Percentiles rank a stretch among this genome's conserved stretches.
Evolutionary conservation across 805 yeast species (phyloP).

Genomic region (Metschnikowia lochheadii): DNA sequence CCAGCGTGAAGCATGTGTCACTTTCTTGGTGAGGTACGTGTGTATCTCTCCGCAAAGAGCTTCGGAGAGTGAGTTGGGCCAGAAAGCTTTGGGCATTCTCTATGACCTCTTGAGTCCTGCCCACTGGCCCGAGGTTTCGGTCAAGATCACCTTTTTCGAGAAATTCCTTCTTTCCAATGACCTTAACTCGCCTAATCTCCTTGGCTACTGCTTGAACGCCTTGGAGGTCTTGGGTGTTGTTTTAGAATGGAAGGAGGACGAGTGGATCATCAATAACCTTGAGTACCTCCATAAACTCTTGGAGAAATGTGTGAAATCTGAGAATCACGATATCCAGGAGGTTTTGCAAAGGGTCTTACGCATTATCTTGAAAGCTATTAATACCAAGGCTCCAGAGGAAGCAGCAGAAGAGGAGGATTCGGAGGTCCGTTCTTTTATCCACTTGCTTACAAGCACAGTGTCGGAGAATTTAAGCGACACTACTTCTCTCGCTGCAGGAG

Average conservation of each 20-base stretch:
- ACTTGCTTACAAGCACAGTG: slow-evolving; percentile 60
- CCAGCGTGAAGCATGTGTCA: slow-evolving; percentile 85
- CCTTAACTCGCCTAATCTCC: slow-evolving; percentile 57
- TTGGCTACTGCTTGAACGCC: slow-evolving; percentile 85
- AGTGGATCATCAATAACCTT: slow-evolving; percentile 76
- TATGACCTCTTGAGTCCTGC: slow-evolving; percentile 66
- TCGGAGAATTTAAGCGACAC: slow-evolving; percentile 74
- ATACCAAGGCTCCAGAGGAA: slow-evolving; percentile 35
- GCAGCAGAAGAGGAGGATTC: slow-evolving; percentile 53
- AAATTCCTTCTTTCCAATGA: slow-evolving; percentile 79
- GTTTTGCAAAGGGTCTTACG: slow-evolving; percentile 71
- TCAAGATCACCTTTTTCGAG: slow-evolving; percentile 83
- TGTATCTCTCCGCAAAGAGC: slow-evolving; percentile 84
- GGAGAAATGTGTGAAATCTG: slow-evolving; percentile 77
- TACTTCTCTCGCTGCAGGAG: slow-evolving; percentile 82
- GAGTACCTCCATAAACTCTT: slow-evolving; percentile 66
- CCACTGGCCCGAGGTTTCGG: slow-evolving; percentile 86
- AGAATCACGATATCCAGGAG: slow-evolving; percentile 83
- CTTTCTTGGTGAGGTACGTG: slow-evolving; percentile 80
- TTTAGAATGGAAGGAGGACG: slow-evolving; percentile 67
- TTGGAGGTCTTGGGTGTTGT: slow-evolving; percentile 84
- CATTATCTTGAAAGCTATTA: slow-evolving; percentile 65
- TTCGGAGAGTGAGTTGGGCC: slow-evolving; percentile 77
- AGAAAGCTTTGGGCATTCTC: slow-evolving; percentile 73
- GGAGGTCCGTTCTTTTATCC: slow-evolving; percentile 58